Conservation (phyloP, 257 asterid genomes). For the Solanum arcanum region DNA sequence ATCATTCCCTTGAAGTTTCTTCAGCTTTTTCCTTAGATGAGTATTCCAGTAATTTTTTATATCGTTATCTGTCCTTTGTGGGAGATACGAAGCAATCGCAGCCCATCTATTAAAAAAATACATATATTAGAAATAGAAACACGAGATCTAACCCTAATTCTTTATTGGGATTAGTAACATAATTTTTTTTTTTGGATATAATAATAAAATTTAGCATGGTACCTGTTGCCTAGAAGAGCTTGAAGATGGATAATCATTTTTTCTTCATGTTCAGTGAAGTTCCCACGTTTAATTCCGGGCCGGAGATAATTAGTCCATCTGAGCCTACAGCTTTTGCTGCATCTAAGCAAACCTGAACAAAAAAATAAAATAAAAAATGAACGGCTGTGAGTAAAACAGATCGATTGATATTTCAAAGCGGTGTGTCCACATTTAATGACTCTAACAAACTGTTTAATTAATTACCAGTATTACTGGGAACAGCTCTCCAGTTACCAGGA, state of each 20-base stretch:
- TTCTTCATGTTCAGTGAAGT: slow-evolving; percentile 53
- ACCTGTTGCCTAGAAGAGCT: slow-evolving; percentile 75
- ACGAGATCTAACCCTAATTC: background rate
- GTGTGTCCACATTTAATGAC: slow-evolving; percentile 30
- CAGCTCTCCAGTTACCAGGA: slow-evolving; percentile 66
- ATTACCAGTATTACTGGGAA: slow-evolving; percentile 63
- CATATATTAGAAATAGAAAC: background rate
- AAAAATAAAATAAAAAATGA: background rate
- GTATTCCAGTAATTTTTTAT: slow-evolving; percentile 79
- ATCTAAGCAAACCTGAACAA: slow-evolving; percentile 44
- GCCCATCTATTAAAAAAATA: slow-evolving; percentile 45
- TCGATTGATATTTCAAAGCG: slow-evolving; percentile 1
- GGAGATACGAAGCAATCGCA: slow-evolving; percentile 78
- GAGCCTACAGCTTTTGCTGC: slow-evolving; percentile 73
- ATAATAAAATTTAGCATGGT: slow-evolving; percentile 1
- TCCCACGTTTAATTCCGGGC: slow-evolving; percentile 67
- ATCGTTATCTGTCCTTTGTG: slow-evolving; percentile 61
- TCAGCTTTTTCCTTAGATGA: slow-evolving; percentile 47
- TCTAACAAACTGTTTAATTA: background rate
- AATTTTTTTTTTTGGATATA: background rate
- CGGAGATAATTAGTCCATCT: slow-evolving; percentile 78
- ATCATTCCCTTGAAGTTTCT: slow-evolving; percentile 22
- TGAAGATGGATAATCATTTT: slow-evolving; percentile 68
- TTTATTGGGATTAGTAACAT: background rate
- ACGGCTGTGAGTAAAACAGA: background rate